A percentile compares a stretch with the other conserved stretches of the same genome.
Conservation (phyloP, 768 basidiomycete genomes). For the Cystoderma amianthinum region DNA sequence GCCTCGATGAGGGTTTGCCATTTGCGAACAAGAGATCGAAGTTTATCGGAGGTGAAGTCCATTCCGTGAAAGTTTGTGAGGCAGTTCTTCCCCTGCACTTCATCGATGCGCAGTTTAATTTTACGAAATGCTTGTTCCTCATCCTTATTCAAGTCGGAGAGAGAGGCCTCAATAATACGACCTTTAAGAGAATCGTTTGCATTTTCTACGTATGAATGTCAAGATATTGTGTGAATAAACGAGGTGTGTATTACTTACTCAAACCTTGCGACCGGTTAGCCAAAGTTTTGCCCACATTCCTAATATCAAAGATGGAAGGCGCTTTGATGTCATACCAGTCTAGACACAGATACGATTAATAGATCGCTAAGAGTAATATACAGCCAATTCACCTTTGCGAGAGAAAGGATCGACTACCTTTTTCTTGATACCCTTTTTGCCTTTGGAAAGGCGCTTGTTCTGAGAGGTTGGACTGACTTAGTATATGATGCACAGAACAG, state of each 20-base stretch:
- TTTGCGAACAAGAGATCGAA: conserved; percentile 98
- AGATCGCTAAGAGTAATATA: conserved; percentile 4
- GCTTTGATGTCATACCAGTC: conserved; percentile 99
- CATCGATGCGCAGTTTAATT: conserved; percentile 97
- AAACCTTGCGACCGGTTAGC: conserved; percentile 97
- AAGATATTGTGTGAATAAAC: neutral
- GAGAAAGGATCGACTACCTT: conserved; percentile 99
- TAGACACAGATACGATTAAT: conserved; percentile 20
- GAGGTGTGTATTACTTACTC: conserved; percentile 53
- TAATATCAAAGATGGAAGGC: conserved; percentile 93
- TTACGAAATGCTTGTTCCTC: conserved; percentile 99
- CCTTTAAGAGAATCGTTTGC: conserved; percentile 98
- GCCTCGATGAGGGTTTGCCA: conserved; percentile 99
- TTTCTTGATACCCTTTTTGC: conserved; percentile 99
- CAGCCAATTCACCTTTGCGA: conserved; percentile 92
- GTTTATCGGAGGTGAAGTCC: conserved; percentile 99
- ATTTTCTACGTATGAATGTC: conserved; percentile 59
- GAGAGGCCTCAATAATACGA: conserved; percentile 91
- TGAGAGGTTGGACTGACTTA: conserved; percentile 23
- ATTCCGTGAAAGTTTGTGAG: conserved; percentile 99
- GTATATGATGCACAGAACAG: conserved; percentile 1
- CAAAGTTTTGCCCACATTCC: conserved; percentile 97
- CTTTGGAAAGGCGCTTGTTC: conserved; percentile 98
- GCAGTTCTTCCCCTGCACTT: conserved; percentile 97
- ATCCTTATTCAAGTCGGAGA: conserved; percentile 98